These are phyloP conservation scores for Rhododendron kiyosumense DNA, from an alignment of 148 eudicot species.

Conservation along the genomic window DNA sequence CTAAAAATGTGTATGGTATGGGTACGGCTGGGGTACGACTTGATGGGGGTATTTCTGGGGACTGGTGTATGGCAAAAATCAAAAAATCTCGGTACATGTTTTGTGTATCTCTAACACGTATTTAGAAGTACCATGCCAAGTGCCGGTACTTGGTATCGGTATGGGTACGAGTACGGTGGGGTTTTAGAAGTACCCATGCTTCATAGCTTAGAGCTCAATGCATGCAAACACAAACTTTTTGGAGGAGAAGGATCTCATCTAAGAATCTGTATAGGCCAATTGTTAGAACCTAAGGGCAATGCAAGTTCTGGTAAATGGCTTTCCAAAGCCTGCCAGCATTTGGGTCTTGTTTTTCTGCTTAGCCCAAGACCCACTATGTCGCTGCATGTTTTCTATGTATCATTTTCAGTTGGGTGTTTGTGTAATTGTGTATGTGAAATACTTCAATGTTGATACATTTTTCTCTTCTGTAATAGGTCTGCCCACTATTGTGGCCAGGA, in stretches of 20 bases:
- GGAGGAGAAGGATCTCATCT: background rate
- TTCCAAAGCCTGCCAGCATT: background rate
- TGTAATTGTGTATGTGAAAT: background rate
- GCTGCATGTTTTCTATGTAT: background rate
- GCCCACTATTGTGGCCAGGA: slow-evolving; percentile 92
- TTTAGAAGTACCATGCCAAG: too few relatives aligned
- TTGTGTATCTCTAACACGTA: too few relatives aligned
- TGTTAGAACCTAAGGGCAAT: background rate
- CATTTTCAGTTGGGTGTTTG: background rate
- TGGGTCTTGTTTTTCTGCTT: background rate
- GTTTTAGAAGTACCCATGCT: too few relatives aligned
- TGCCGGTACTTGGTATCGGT: too few relatives aligned
- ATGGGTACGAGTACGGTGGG: too few relatives aligned
- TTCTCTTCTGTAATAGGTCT: slow-evolving; percentile 49
- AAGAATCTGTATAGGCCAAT: background rate
- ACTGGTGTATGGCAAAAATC: too few relatives aligned
- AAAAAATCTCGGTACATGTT: too few relatives aligned
- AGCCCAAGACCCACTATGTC: background rate
- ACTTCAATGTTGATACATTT: background rate
- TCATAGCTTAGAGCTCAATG: background rate
- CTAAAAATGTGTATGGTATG: too few relatives aligned
- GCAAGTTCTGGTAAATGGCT: background rate
- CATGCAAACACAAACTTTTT: background rate
- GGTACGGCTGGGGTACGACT: too few relatives aligned
- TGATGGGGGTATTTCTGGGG: too few relatives aligned